phyloP scores from a whole-genome alignment of 2,329 filamentous ascomycete species.

The Simplicillium sp. region DNA sequence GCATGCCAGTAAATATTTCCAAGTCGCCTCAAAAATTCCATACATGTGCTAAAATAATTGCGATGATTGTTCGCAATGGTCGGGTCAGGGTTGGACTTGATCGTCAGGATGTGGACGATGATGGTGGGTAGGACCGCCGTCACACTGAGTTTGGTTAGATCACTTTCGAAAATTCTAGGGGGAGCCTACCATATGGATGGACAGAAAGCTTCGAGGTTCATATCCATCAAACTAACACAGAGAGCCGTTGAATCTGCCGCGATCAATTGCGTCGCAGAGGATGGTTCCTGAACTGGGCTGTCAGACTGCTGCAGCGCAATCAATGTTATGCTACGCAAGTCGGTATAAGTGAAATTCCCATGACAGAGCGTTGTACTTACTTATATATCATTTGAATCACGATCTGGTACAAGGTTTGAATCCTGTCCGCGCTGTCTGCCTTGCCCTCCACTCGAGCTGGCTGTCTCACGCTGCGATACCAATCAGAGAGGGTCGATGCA shows the following conservation, averaged over 20 bases:
- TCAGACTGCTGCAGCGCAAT: no score
- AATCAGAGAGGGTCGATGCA: no score
- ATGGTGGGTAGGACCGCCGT: constrained; percentile 9
- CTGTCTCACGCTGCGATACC: no score
- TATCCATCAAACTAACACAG: constrained; percentile 6
- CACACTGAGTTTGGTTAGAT: constrained; percentile 7
- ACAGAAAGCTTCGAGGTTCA: constrained; percentile 9
- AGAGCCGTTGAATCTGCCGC: constrained; percentile 10
- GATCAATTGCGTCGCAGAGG: constrained; percentile 5
- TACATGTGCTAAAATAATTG: constrained; percentile 9
- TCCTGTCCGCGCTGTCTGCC: no score
- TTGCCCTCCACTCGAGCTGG: no score
- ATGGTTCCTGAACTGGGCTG: not conserved
- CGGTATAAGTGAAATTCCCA: no score
- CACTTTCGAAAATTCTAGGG: not conserved
- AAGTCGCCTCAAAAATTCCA: constrained; percentile 9
- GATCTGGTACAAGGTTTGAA: constrained; percentile 4
- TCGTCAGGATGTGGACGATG: constrained; percentile 10
- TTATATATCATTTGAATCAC: constrained; percentile 3
- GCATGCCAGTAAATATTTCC: constrained; percentile 13
- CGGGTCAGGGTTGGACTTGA: constrained; percentile 2
- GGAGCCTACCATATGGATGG: constrained; percentile 9
- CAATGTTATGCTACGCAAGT: no score
- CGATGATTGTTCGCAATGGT: not conserved
- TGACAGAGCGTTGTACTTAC: no score